phyloP scores from a whole-genome alignment of 768 basidiomycete species.

The Trametes coccinea region DNA sequence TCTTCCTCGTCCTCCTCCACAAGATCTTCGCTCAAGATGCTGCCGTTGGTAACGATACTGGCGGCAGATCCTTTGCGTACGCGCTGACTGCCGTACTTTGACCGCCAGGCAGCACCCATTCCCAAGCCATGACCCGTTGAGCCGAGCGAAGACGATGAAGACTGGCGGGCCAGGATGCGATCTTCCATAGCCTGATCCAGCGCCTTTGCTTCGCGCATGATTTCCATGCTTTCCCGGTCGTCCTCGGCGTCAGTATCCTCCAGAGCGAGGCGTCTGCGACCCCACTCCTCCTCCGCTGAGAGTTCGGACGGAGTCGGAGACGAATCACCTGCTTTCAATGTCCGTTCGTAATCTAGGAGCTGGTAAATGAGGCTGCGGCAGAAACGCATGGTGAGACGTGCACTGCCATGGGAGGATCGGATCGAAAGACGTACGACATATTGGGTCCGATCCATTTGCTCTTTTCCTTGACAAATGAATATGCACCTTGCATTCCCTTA shows the following conservation, averaged over 20 bases:
- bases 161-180: conserved; percentile 72
- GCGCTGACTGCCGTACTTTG: conserved; percentile 56
- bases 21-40: conserved; percentile 75
- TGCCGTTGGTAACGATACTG: conserved; percentile 66
- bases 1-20: conserved; percentile 83
- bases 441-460: conserved; percentile 89
- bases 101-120: conserved; percentile 67
- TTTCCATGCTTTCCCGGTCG: conserved; percentile 54
- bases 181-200: conserved; percentile 89
- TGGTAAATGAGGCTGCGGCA: conserved; percentile 82
- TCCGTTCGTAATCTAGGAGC: conserved; percentile 87
- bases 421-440: conserved; percentile 73
- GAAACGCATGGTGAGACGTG: conserved; percentile 11
- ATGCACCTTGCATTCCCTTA: conserved; percentile 88
- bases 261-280: conserved; percentile 60
- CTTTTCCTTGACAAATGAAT: conserved; percentile 87
- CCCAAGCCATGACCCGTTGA: conserved; percentile 52
- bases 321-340: conserved; percentile 49
- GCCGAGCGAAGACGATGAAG: conserved; percentile 62
- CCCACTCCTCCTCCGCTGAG: conserved; percentile 78
- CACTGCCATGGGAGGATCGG: conserved; percentile 13
- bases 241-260: conserved; percentile 56
- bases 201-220: conserved; percentile 77
- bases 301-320: conserved; percentile 57
- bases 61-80: conserved; percentile 75